Evolutionary conservation across 83 land plant genomes (phyloP).

Genomic region (Picea mariana): DNA sequence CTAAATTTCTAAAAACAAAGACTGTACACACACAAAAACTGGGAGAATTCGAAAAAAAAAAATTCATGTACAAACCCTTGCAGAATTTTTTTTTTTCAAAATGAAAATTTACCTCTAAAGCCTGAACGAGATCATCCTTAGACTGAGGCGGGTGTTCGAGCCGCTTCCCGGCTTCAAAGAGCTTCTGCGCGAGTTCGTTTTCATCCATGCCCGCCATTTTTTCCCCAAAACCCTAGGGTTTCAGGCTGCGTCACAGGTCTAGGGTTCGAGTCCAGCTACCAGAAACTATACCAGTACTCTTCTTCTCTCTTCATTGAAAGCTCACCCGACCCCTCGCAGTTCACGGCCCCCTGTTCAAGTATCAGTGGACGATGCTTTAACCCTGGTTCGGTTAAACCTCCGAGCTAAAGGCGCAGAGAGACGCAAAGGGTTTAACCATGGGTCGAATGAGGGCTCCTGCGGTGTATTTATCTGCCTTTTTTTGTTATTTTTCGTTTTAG

Average conservation of each 20-base stretch:
- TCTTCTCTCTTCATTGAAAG: neutral
- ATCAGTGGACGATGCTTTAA: neutral
- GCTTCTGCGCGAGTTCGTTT: neutral
- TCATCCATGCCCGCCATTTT: neutral
- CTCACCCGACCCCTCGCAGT: neutral
- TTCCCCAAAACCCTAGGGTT: neutral
- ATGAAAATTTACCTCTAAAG: neutral
- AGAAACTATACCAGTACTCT: neutral
- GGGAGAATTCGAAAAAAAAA: neutral
- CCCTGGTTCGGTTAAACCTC: too few relatives aligned
- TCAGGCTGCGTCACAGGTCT: neutral
- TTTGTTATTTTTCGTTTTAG: too few relatives aligned
- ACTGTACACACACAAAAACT: neutral
- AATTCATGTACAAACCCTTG: too few relatives aligned
- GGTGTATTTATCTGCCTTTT: too few relatives aligned
- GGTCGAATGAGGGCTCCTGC: too few relatives aligned
- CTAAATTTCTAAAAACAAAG: neutral
- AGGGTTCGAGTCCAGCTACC: conserved; percentile 2
- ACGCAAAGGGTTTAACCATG: too few relatives aligned
- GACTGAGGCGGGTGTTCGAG: conserved; percentile 1
- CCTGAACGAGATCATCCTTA: neutral
- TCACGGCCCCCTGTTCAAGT: neutral
- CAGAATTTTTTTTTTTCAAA: neutral
- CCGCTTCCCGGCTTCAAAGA: neutral
- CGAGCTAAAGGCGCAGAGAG: too few relatives aligned